Evolutionary conservation across 192 early-diverging fungal species (phyloP).

Genomic region (Umbelopsis sp.): DNA sequence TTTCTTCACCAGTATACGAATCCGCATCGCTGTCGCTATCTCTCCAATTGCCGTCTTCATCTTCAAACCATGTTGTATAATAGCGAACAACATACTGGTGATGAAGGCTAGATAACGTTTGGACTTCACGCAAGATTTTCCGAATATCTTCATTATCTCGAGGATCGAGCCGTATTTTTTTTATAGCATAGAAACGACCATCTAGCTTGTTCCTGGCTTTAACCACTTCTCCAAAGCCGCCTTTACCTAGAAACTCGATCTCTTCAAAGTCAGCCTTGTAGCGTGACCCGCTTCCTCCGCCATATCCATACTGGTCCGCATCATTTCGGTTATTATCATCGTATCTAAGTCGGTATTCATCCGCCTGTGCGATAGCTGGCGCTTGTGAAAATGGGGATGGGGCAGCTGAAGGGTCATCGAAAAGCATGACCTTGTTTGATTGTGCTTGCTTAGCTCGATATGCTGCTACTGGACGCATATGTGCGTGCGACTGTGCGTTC

Average conservation of each 20-base stretch:
- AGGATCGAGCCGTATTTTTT: slow-evolving; percentile 86
- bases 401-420: not conserved
- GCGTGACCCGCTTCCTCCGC: slow-evolving; percentile 47
- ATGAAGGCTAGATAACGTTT: slow-evolving; percentile 85
- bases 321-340: not conserved
- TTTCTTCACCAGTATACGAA: slow-evolving; percentile 33
- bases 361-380: not conserved
- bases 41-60: slow-evolving; percentile 41
- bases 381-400: not conserved
- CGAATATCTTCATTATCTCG: slow-evolving; percentile 74
- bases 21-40: slow-evolving; percentile 44
- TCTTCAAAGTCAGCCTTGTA: slow-evolving; percentile 80
- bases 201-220: slow-evolving; percentile 89
- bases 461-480: not conserved
- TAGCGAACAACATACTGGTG: slow-evolving; percentile 90
- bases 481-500: not conserved
- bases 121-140: slow-evolving; percentile 91
- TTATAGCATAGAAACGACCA: slow-evolving; percentile 85
- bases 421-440: not conserved
- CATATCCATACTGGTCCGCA: slow-evolving; percentile 8
- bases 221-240: slow-evolving; percentile 94
- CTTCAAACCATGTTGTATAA: slow-evolving; percentile 91
- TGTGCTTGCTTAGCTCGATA: slow-evolving; percentile 13
- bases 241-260: slow-evolving; percentile 73
- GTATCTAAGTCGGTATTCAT: not conserved